Evolutionary conservation across 495 filamentous ascomycete genomes (phyloP).

Genomic region (Cercophora samala): DNA sequence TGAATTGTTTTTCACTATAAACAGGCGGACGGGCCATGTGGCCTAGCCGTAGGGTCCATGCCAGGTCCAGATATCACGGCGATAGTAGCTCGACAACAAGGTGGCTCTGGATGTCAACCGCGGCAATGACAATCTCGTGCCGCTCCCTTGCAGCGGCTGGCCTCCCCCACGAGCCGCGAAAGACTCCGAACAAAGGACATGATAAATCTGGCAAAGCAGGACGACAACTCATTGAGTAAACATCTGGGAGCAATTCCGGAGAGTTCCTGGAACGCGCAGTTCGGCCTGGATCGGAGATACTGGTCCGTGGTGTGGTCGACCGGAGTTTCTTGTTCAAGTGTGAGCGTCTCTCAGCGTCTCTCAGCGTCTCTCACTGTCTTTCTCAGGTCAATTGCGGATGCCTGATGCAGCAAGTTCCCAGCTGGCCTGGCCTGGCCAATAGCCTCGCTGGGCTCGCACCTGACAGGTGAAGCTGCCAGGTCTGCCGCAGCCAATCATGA

Average conservation of each 20-base stretch:
- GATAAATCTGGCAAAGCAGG: neutral
- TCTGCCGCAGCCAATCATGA: neutral
- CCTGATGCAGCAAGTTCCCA: neutral
- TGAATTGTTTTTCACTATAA: neutral
- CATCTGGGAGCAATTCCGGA: neutral
- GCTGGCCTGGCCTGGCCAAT: neutral
- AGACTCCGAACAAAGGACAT: neutral
- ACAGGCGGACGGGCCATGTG: neutral
- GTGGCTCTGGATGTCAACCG: neutral
- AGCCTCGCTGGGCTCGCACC: neutral
- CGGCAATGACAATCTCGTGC: conserved; percentile 3
- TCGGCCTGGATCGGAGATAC: neutral
- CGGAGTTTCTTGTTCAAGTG: neutral
- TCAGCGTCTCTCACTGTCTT: too few species aligned
- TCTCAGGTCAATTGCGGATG: neutral
- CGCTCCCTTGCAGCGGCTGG: conserved; percentile 4
- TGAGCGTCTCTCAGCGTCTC: too few species aligned
- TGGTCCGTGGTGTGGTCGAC: neutral
- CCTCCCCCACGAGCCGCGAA: neutral
- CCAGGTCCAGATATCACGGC: neutral
- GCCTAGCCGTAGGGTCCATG: neutral
- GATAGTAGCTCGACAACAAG: neutral
- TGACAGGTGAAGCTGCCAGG: neutral
- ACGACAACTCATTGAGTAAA: neutral
- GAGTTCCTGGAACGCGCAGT: neutral